Conservation (phyloP, 495 filamentous ascomycete species). For the Penicillium psychrofluorescens region DNA sequence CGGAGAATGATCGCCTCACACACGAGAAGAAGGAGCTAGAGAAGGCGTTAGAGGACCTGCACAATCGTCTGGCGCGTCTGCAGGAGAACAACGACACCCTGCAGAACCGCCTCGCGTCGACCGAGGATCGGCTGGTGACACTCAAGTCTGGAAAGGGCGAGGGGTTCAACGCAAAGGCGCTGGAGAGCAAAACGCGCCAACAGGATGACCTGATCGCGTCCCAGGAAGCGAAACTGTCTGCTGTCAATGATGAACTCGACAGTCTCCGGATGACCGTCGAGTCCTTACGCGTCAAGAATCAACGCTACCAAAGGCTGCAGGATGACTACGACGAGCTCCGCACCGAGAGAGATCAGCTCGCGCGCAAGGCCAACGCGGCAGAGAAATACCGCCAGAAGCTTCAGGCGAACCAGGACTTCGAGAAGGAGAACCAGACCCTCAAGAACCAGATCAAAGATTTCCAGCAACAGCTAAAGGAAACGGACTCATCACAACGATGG, state of each 20-base stretch:
- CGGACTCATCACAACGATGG: conserved; percentile 38
- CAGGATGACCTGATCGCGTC: conserved; percentile 50
- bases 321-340: conserved; percentile 66
- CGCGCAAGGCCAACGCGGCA: conserved; percentile 70
- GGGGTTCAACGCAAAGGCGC: conserved; percentile 36
- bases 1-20: conserved; percentile 41
- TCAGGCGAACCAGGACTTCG: conserved; percentile 60
- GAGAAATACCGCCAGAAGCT: conserved; percentile 72
- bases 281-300: conserved; percentile 34
- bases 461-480: conserved; percentile 49
- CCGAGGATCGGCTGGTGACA: conserved; percentile 40
- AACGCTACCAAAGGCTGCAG: conserved; percentile 49
- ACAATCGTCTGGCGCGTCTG: conserved; percentile 48
- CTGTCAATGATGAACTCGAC: conserved; percentile 34
- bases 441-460: conserved; percentile 53
- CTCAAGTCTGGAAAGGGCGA: conserved; percentile 38
- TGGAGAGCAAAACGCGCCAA: conserved; percentile 41
- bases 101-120: conserved; percentile 37
- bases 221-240: conserved; percentile 50
- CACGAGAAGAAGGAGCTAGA: conserved; percentile 47
- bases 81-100: conserved; percentile 51
- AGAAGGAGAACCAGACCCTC: conserved; percentile 62
- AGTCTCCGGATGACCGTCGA: conserved; percentile 35
- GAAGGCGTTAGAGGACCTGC: conserved; percentile 46
- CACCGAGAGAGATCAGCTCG: conserved; percentile 63